Evolutionary conservation across 129 eudicot genomes (phyloP), one percentile per base, ranked within the genome.

Genomic region (Heracleum sosnowskyi): DNA sequence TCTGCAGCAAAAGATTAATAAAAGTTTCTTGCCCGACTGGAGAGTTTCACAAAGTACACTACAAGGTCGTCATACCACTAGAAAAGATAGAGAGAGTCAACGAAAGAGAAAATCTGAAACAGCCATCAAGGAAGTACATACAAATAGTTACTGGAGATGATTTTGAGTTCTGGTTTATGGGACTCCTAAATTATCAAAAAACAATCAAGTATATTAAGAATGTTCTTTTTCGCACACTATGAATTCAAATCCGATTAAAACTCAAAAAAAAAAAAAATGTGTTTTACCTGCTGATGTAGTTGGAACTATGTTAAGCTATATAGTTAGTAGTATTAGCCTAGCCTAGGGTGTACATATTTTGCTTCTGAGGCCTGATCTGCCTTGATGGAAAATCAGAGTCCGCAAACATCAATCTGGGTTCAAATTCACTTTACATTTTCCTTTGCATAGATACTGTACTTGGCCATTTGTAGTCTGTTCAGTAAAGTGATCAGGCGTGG

Each of bases 121-220:
- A 35, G 2, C 53, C 70, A 47, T 79, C 72, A 2, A 11, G 33
- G 49, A 70, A 80, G 83, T 80, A 80, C 83, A 40, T 80, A 15
- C 45, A 73, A 37, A 60, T 80, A 41, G 40, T 74, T 44, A 80
- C 83, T 7, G 35, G 9, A 17, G 85, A 78, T 73, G 69, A 63
- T 35, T 82, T 78, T 41, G 82, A 82, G 4, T 82, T 82, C 70
- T 82, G 85, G 85, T 79, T 79, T 39, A 79, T 71, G 82, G 77
- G 77, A 51, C 40, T 79, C 77, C 36, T 70, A 15, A 36, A 70
- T n/a, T 70, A 46, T 49, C 49, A n/a, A 26, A 79, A 55, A 29
- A 49, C 77, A 1, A 70, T 47, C 22, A 79, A 31, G 24, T 79
- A 51, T 49, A 47, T 79, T 5, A 28, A 79, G 8, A 76, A 71